phyloP scores from a whole-genome alignment of 257 asterid genomes.

The Dorcoceras hygrometricum region DNA sequence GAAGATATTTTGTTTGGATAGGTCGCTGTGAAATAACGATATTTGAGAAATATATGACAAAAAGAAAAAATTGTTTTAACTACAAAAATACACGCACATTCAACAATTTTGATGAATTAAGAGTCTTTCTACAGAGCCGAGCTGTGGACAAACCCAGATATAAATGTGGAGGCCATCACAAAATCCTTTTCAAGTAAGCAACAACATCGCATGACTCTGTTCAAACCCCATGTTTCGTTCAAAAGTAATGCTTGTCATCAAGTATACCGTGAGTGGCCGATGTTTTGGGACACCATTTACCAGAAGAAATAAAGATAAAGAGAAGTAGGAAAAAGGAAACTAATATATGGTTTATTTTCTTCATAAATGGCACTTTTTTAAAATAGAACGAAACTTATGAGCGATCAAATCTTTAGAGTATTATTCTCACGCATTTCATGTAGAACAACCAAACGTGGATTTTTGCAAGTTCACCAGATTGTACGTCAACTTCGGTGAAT shows the following conservation, averaged over 20 bases:
- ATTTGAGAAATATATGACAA: no score
- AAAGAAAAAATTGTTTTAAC: background rate
- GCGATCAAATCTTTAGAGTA: background rate
- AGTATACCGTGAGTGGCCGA: no score
- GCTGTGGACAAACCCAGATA: no score
- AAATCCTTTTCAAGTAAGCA: no score
- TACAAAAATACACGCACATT: background rate
- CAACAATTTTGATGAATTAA: no score
- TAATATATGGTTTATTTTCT: background rate
- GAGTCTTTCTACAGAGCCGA: no score
- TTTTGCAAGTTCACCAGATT: background rate
- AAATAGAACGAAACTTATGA: background rate
- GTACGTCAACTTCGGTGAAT: slow-evolving; percentile 50
- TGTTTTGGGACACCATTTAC: background rate
- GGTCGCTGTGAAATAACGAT: background rate
- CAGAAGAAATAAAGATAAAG: no score
- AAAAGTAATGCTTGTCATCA: background rate
- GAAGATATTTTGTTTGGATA: background rate
- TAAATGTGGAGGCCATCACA: no score
- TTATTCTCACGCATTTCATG: background rate
- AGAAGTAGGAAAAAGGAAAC: no score
- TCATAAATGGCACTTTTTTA: background rate
- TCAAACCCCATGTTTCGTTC: background rate
- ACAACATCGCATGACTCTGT: background rate
- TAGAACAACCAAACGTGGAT: background rate